Conservation (phyloP, 306 rosid genomes). For the Oemleria cerasiformis region DNA sequence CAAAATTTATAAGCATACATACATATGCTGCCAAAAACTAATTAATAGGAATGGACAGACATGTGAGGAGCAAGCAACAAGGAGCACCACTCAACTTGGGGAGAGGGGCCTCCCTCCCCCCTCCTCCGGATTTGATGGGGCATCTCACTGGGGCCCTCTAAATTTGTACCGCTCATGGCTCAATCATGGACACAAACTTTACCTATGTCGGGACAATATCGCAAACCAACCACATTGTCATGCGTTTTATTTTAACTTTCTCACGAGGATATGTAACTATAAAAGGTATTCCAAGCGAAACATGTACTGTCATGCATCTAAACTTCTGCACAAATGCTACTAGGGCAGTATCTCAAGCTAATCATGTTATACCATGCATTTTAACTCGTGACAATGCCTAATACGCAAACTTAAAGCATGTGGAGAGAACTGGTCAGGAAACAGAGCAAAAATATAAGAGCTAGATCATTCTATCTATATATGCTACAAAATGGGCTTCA, state of each 20-base stretch:
- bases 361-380: too few species aligned
- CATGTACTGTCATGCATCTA: too few species aligned
- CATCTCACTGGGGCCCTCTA: conserved; percentile 16
- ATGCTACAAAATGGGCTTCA: not conserved
- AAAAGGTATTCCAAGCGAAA: too few species aligned
- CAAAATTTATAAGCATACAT: not conserved
- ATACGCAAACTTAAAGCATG: not conserved
- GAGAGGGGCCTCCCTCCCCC: conserved; percentile 5
- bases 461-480: not conserved
- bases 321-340: too few species aligned
- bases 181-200: too few species aligned
- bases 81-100: conserved; percentile 2
- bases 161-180: not conserved
- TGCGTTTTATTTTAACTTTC: too few species aligned
- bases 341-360: too few species aligned
- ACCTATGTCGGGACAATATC: too few species aligned
- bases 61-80: not conserved
- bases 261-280: too few species aligned
- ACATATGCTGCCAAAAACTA: conserved; percentile 5
- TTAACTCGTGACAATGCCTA: too few species aligned
- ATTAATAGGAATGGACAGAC: not conserved
- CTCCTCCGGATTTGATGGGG: conserved; percentile 12
- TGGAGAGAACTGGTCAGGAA: not conserved
- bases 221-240: too few species aligned
- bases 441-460: not conserved